Evolutionary conservation across 495 filamentous ascomycete species (phyloP), one percentile per base, ranked within the genome.

Genomic region (Cercophora scortea): DNA sequence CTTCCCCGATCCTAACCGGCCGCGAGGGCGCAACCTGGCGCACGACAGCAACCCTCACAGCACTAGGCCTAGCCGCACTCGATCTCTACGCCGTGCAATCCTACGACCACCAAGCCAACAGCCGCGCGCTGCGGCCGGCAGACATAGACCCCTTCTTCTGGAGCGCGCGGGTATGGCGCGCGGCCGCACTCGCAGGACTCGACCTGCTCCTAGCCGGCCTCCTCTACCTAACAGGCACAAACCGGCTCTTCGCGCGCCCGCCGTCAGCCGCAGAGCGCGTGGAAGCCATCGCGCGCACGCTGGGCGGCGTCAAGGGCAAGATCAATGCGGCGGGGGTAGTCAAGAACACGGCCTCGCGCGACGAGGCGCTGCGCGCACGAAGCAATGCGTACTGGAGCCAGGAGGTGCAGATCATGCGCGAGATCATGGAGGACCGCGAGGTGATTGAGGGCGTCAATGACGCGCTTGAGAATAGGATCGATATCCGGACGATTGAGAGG

Each of bases 211-310:
- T 89, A 1, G 85, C 81, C 0, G 62, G 63, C 12, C 64, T 86
- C 6, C 67, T 96, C 12, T 96, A 84, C 67, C 72, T 90, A 12
- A 79, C 84, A 0, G 79, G 81, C 18, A 96, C 93, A 16, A 86
- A 91, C 58, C 80, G 92, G 12, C 71, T 72, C 1, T 74, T 77
- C 64, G 67, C 58, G 36, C 69, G 35, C 64, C 77, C 65, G 32
- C 69, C 68, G n/a, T 50, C 60, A 12, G 47, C 77, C 1, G 75
- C 73, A 1, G 74, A 74, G 60, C 70, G 74, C 35, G 58, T 82
- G 8, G 78, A 82, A 56, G 47, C 53, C 6, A 60, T 66, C 1
- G 59, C 65, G 17, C 63, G 70, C 36, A 61, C 59, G 18, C 53
- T 82, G 36, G 65, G 63, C 42, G 54, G 43, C 1, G 63, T 66